phyloP scores from a whole-genome alignment of 2,329 filamentous ascomycete species.

The Aspergillus cejpii region DNA sequence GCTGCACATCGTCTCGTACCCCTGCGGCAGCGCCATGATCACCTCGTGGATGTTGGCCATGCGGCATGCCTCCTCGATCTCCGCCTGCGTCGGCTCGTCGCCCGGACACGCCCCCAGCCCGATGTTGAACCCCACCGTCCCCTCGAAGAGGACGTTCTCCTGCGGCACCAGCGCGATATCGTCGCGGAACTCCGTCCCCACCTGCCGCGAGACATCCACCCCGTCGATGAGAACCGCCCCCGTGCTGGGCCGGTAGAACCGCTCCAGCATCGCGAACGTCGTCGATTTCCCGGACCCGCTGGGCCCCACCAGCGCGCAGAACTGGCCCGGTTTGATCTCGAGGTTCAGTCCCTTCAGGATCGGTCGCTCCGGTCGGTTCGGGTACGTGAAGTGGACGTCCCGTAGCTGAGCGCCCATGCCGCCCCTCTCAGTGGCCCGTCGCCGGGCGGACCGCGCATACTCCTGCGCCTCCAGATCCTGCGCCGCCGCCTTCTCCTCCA shows the following conservation, averaged over 20 bases:
- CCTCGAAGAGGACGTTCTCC: constrained; percentile 45
- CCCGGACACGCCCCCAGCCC: constrained; percentile 46
- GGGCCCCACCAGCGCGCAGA: constrained; percentile 58
- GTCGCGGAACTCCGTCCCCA: constrained; percentile 38
- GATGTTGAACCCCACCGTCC: constrained; percentile 45
- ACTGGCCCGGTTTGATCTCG: constrained; percentile 53
- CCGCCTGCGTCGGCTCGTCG: constrained; percentile 50
- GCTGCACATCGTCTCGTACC: constrained; percentile 57
- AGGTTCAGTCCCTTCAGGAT: constrained; percentile 54
- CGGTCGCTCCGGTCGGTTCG: constrained; percentile 52
- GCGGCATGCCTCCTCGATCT: constrained; percentile 60
- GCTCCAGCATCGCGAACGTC: constrained; percentile 51
- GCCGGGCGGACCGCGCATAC: not conserved
- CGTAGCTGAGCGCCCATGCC: constrained; percentile 50
- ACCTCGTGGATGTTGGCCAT: constrained; percentile 65
- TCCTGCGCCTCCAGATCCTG: constrained; percentile 24
- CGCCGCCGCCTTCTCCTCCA: constrained; percentile 18
- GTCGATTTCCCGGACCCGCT: constrained; percentile 62
- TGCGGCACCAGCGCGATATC: constrained; percentile 45
- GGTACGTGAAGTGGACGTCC: constrained; percentile 60
- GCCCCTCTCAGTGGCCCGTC: constrained; percentile 12
- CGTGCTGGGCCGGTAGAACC: constrained; percentile 48
- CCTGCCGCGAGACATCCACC: constrained; percentile 39
- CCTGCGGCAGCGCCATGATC: constrained; percentile 55
- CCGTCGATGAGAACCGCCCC: constrained; percentile 50